phyloP scores from a whole-genome alignment of 257 asterid genomes.

The Mitragyna speciosa region DNA sequence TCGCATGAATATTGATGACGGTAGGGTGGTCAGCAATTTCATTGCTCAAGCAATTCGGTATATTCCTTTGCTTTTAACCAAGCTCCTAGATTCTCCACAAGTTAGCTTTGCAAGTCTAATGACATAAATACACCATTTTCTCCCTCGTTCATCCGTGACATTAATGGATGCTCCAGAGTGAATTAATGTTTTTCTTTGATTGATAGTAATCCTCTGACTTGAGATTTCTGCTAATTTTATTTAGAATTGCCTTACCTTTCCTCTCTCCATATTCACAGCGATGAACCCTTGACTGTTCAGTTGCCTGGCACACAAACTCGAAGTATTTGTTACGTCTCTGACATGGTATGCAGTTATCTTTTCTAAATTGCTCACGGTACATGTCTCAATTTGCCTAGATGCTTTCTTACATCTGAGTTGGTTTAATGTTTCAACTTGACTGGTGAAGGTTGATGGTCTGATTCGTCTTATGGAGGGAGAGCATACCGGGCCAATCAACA shows the following conservation, averaged over 20 bases:
- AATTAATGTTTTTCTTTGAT: neutral
- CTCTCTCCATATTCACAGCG: conserved; percentile 40
- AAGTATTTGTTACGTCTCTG: conserved; percentile 93
- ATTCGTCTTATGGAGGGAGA: conserved; percentile 90
- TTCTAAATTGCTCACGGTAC: neutral
- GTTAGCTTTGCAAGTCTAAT: neutral
- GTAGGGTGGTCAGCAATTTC: conserved; percentile 98
- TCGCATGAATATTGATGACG: conserved; percentile 97
- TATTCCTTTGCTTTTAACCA: neutral
- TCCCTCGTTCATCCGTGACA: neutral
- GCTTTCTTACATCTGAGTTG: conserved; percentile 8
- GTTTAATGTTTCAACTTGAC: conserved; percentile 1
- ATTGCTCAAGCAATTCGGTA: conserved; percentile 98
- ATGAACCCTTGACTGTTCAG: conserved; percentile 93
- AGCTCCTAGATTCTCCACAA: neutral
- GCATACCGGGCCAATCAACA: conserved; percentile 82
- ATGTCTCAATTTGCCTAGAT: neutral
- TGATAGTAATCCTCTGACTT: neutral
- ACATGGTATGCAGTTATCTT: conserved; percentile 53
- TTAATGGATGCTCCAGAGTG: neutral
- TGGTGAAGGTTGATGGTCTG: conserved; percentile 79
- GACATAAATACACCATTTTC: neutral
- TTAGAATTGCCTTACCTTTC: neutral
- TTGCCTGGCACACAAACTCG: conserved; percentile 97
- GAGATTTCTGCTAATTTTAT: conserved; percentile 16